Evolutionary conservation across 75 land plant species (phyloP), one percentile per base, ranked within the genome.

Genomic region (Pinus taeda): DNA sequence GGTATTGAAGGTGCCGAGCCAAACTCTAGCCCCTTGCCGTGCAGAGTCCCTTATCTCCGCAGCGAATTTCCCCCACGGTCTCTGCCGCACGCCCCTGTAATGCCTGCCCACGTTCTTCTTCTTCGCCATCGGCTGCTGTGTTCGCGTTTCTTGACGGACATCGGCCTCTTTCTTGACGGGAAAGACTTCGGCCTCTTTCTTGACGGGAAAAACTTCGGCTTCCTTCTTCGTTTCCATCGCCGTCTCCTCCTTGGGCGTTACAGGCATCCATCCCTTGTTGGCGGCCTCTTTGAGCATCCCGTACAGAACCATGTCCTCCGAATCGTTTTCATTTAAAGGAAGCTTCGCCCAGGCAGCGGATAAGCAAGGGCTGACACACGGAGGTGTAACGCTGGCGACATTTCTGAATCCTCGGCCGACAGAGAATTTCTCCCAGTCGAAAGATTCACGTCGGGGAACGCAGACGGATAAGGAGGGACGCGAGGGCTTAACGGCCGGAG

Each of bases 1-100:
- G 22, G 76, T 77, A 59, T 83, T 78, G 81, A 85, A 85, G 59
- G 86, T 85, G 14, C 86, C 86, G 59, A 85, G 59, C 86, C 86
- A 85, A 57, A 83, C 86, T 4, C 86, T 80, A 36, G 79, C 71
- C 60, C 79, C 79, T 74, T 83, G 84, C 21, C 64, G 30, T 15
- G 84, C 75, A n/a, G 84, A 79, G 45, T 83, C 84, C 42, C 79
- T 75, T 69, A 83, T 83, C 57, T 83, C 84, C 8, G 84, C 84
- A 15, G 79, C 84, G 33, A 78, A 83, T 4, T 81, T 49, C 24
- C 83, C 83, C n/a, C 84, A 82, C 6, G 83, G 83, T 8, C 83
- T 69, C 76, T 82, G 83, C 57, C 83, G 60, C 26, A 83, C 84
- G 7, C 84, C 84, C 1, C 75, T 53, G 75, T 74, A 74, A 29